phyloP scores from a whole-genome alignment of 352 stramenopile genomes.

The Pythium aquatile region DNA sequence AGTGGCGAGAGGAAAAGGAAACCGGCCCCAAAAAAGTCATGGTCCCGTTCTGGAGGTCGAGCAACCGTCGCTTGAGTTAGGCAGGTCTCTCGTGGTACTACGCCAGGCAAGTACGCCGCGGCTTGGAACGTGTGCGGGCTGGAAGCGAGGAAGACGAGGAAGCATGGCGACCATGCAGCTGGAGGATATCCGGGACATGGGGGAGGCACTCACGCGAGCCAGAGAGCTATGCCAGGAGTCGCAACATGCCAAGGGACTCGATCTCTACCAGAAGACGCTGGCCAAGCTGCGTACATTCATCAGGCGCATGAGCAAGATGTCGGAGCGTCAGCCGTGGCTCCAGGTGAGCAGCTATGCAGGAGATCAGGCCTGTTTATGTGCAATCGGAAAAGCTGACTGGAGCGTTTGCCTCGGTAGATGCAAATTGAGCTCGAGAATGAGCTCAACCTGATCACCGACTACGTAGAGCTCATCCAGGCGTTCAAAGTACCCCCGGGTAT shows the following conservation, averaged over 20 bases:
- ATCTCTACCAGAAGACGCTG: conserved; percentile 59
- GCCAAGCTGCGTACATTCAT: conserved; percentile 60
- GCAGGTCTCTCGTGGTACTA: not conserved
- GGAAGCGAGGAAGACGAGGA: not conserved
- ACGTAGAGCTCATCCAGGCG: conserved; percentile 65
- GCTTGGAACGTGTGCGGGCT: not conserved
- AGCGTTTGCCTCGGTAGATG: conserved; percentile 37
- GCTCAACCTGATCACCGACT: conserved; percentile 73
- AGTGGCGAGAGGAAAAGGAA: not conserved
- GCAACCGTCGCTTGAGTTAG: not conserved
- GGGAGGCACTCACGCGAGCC: conserved; percentile 55
- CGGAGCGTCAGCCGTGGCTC: conserved; percentile 78
- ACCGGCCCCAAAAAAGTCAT: not conserved
- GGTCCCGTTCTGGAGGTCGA: not conserved
- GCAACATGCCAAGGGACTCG: conserved; percentile 64
- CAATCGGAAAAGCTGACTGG: not conserved
- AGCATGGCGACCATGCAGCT: conserved; percentile 49
- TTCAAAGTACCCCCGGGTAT: conserved; percentile 53
- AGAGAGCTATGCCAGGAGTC: conserved; percentile 60
- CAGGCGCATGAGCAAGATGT: conserved; percentile 63
- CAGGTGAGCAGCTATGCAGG: conserved; percentile 34
- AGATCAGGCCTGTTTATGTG: conserved; percentile 9
- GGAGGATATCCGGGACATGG: conserved; percentile 66
- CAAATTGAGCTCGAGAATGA: conserved; percentile 84
- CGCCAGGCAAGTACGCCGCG: not conserved